Percentiles rank a stretch among this genome's conserved stretches.
Conservation (phyloP, 2,329 filamentous ascomycete genomes). For the Massarina eburnea region DNA sequence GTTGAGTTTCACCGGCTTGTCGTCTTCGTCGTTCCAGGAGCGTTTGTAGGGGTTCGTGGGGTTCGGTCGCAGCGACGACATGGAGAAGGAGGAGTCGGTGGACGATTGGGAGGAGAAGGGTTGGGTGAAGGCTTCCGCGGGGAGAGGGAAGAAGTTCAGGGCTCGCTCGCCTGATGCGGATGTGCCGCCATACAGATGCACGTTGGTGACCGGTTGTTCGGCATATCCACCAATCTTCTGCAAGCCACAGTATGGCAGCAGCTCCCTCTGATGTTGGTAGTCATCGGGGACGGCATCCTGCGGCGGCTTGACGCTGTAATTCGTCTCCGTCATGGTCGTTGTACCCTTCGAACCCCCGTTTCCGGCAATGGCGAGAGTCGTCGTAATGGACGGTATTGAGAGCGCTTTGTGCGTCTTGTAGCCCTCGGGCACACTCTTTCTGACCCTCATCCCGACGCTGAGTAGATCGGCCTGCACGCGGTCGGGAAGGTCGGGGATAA, state of each 20-base stretch:
- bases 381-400: conserved; percentile 26
- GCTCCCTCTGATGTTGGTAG: conserved; percentile 55
- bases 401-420: conserved; percentile 72
- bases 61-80: conserved; percentile 22
- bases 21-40: conserved; percentile 46
- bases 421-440: conserved; percentile 89
- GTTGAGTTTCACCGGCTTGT: conserved; percentile 18
- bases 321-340: conserved; percentile 13
- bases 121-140: conserved; percentile 36
- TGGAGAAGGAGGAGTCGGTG: conserved; percentile 28
- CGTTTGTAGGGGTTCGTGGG: conserved; percentile 43
- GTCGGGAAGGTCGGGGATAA: conserved; percentile 59
- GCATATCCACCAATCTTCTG: conserved; percentile 72
- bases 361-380: conserved; percentile 22
- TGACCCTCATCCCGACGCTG: conserved; percentile 89
- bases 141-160: conserved; percentile 32
- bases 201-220: conserved; percentile 55
- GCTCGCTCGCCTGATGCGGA: conserved; percentile 37
- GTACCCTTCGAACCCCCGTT: conserved; percentile 14
- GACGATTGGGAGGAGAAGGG: conserved; percentile 39
- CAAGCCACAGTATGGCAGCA: conserved; percentile 79
- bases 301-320: conserved; percentile 25
- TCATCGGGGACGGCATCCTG: conserved; percentile 23
- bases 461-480: conserved; percentile 80
- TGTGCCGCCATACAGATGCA: conserved; percentile 39